Percentiles rank a stretch among this genome's conserved stretches.
Conservation (phyloP, 495 filamentous ascomycete genomes). For the Penicillium riverlandense region DNA sequence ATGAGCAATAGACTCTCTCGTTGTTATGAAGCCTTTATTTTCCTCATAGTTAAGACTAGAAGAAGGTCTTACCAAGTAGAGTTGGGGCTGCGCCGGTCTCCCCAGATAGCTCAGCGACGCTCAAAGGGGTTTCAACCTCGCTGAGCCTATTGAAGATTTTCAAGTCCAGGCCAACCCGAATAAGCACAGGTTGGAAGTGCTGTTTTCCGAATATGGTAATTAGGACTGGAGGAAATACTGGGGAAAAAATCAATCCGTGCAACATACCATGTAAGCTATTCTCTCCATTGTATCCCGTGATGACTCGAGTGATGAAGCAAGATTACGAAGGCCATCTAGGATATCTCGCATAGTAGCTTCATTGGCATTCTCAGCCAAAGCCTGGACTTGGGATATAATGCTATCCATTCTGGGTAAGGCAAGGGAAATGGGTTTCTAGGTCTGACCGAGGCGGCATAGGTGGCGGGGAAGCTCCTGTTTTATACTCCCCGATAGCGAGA, state of each 20-base stretch:
- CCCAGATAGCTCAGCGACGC: slow-evolving; percentile 13
- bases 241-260: too few species aligned
- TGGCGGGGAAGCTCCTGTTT: too few species aligned
- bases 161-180: slow-evolving; percentile 16
- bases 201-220: not conserved
- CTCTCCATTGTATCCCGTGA: slow-evolving; percentile 3
- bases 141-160: slow-evolving; percentile 22
- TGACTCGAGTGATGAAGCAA: slow-evolving; percentile 1
- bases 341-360: not conserved
- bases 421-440: too few species aligned
- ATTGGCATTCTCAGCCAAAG: slow-evolving; percentile 3
- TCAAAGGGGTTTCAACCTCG: slow-evolving; percentile 13
- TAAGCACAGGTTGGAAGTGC: slow-evolving; percentile 9
- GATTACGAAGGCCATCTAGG: slow-evolving; percentile 1
- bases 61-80: not conserved
- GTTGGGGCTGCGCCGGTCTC: slow-evolving; percentile 8
- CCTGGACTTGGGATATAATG: slow-evolving; percentile 1
- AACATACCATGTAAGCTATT: slow-evolving; percentile 2
- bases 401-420: not conserved
- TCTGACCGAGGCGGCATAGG: too few species aligned
- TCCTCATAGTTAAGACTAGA: too few species aligned
- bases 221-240: too few species aligned
- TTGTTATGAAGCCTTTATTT: not conserved
- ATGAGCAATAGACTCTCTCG: not conserved
- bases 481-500: too few species aligned